Evolutionary conservation across 768 basidiomycete species (phyloP).

Genomic region (Boletales sp.): DNA sequence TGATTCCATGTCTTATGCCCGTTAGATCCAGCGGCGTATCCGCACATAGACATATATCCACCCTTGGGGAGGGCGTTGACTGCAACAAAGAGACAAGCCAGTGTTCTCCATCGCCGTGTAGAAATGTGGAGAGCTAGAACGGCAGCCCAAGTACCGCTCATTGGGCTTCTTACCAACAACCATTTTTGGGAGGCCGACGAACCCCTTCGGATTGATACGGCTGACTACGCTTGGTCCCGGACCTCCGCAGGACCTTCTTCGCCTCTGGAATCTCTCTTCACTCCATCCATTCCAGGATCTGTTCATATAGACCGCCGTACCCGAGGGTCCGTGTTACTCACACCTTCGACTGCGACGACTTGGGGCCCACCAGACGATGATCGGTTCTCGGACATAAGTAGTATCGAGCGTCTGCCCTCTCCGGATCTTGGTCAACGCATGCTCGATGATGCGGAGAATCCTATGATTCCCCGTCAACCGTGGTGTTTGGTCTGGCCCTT

Average conservation of each 20-base stretch:
- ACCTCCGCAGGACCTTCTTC: slow-evolving; percentile 62
- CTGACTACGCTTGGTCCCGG: slow-evolving; percentile 68
- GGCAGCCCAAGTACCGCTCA: slow-evolving; percentile 20
- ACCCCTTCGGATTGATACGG: slow-evolving; percentile 51
- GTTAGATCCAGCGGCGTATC: slow-evolving; percentile 22
- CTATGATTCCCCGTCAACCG: slow-evolving; percentile 5
- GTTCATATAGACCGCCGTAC: slow-evolving; percentile 53
- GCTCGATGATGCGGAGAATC: slow-evolving; percentile 51
- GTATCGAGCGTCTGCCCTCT: slow-evolving; percentile 42
- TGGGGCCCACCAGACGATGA: slow-evolving; percentile 50
- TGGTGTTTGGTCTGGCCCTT: slow-evolving; percentile 14
- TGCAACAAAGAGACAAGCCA: neutral
- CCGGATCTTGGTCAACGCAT: slow-evolving; percentile 59
- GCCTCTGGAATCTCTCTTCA: slow-evolving; percentile 37
- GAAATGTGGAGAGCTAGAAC: slow-evolving; percentile 16
- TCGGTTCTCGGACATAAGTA: slow-evolving; percentile 33
- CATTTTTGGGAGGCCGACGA: slow-evolving; percentile 21
- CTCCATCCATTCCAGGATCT: slow-evolving; percentile 44
- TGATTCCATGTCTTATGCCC: slow-evolving; percentile 4
- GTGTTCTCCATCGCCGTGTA: slow-evolving; percentile 10
- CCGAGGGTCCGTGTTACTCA: slow-evolving; percentile 55
- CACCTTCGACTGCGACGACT: slow-evolving; percentile 43
- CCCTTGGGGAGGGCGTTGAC: neutral
- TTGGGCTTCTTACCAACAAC: slow-evolving; percentile 14
- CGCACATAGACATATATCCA: slow-evolving; percentile 19